A percentile compares a stretch with the other conserved stretches of the same genome.
Conservation (phyloP, 768 basidiomycete species). For the Rhodosporidiobolus odoratus region DNA sequence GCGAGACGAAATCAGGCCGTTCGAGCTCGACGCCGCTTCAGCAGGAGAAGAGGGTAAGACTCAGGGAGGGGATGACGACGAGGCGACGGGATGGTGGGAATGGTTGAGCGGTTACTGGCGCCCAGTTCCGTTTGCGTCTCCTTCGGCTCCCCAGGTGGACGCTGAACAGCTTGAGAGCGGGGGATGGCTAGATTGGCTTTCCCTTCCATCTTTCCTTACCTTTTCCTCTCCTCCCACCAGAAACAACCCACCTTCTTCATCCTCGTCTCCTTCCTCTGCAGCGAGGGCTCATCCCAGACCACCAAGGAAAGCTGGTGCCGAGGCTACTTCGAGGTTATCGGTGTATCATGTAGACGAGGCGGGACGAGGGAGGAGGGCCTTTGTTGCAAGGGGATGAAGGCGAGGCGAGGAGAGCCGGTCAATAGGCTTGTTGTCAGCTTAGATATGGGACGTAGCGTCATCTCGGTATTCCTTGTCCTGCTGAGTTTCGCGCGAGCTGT, state of each 20-base stretch:
- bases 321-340: neutral
- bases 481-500: too few species aligned
- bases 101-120: neutral
- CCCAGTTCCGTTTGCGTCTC: too few species aligned
- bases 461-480: too few species aligned
- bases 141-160: too few species aligned
- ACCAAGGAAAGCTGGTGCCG: neutral
- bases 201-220: neutral
- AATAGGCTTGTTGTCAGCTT: too few species aligned
- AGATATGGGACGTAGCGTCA: too few species aligned
- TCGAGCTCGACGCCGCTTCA: neutral
- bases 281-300: neutral
- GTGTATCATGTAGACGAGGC: slow-evolving; percentile 5
- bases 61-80: neutral
- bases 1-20: neutral
- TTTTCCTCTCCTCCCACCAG: neutral
- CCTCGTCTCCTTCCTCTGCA: neutral
- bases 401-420: too few species aligned
- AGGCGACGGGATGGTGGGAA: neutral
- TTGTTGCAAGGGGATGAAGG: neutral
- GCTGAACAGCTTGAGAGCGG: too few species aligned
- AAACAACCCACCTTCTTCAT: neutral
- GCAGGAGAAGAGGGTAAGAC: too few species aligned
- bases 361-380: slow-evolving; percentile 8
- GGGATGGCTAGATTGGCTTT: slow-evolving; percentile 3